Percentiles rank a stretch among this genome's conserved stretches.
These are phyloP conservation scores for Carex parvula DNA, from an alignment of 176 grass and related monocot genomes.

Conservation along the genomic window DNA sequence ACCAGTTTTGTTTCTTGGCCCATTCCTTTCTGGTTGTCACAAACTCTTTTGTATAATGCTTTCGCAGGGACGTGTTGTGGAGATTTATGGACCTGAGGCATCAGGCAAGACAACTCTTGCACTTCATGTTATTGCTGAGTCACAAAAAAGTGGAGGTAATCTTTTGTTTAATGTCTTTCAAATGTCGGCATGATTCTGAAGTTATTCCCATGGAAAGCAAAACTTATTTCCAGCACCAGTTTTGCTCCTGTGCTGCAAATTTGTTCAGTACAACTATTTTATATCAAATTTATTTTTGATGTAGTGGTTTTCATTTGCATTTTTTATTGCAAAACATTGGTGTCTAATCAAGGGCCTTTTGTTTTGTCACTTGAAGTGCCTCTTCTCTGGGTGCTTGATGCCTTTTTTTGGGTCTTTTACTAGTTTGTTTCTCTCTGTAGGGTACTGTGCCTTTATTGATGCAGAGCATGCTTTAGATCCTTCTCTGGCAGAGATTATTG, in stretches of 20 bases:
- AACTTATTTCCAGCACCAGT: neutral
- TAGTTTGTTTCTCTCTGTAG: constrained; percentile 37
- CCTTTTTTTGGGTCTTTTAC: neutral
- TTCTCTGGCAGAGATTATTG: constrained; percentile 82
- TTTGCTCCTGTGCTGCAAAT: neutral
- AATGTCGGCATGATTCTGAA: neutral
- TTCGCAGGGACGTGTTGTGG: constrained; percentile 77
- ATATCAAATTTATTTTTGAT: neutral
- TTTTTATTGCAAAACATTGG: constrained; percentile 3
- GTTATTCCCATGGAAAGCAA: neutral
- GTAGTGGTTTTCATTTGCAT: neutral
- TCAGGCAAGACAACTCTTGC: constrained; percentile 97
- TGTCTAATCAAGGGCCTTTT: neutral
- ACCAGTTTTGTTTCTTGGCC: neutral
- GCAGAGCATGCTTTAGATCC: constrained; percentile 98
- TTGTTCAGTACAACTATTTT: neutral
- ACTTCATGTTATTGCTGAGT: constrained; percentile 88
- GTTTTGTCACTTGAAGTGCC: neutral
- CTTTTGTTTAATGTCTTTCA: neutral
- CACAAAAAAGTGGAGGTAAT: constrained; percentile 89
- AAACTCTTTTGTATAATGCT: constrained; percentile 6
- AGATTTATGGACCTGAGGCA: constrained; percentile 92
- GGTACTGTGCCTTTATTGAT: constrained; percentile 96
- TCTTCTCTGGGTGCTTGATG: neutral
- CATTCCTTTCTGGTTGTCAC: neutral